phyloP scores from a whole-genome alignment of 352 stramenopile genomes.

The Aphanomyces euteiches region DNA sequence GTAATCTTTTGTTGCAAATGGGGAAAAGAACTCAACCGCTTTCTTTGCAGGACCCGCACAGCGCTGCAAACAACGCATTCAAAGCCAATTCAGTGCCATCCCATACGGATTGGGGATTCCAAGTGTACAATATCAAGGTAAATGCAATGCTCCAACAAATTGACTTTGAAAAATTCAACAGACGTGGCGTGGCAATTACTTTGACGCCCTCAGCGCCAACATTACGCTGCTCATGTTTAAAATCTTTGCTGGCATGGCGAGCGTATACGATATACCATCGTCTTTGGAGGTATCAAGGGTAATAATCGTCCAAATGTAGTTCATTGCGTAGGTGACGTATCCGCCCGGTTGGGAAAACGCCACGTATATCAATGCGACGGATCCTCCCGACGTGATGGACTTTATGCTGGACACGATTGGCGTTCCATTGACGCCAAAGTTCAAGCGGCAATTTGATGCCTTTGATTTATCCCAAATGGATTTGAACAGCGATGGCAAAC shows the following conservation, averaged over 20 bases:
- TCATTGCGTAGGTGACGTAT: constrained; percentile 42
- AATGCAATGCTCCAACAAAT: background rate
- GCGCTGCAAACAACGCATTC: constrained; percentile 88
- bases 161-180: constrained; percentile 32
- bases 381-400: constrained; percentile 44
- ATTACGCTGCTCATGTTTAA: constrained; percentile 85
- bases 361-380: constrained; percentile 45
- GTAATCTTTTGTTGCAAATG: background rate
- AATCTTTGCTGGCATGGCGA: constrained; percentile 50
- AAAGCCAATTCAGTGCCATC: constrained; percentile 78
- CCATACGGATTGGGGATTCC: constrained; percentile 68
- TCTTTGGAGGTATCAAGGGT: constrained; percentile 44
- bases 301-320: background rate
- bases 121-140: constrained; percentile 83
- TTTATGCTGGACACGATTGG: constrained; percentile 60
- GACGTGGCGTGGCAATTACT: constrained; percentile 94
- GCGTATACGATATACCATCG: constrained; percentile 27
- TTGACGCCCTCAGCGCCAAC: constrained; percentile 89
- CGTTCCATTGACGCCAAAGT: constrained; percentile 51
- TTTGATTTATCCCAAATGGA: constrained; percentile 74
- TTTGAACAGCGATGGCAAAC: constrained; percentile 57
- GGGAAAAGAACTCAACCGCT: background rate
- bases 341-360: constrained; percentile 51
- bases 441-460: constrained; percentile 62
- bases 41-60: constrained; percentile 67